A percentile compares a stretch with the other conserved stretches of the same genome.
Conservation (phyloP, 139 green algal genomes). For the Coelastrella sp. region DNA sequence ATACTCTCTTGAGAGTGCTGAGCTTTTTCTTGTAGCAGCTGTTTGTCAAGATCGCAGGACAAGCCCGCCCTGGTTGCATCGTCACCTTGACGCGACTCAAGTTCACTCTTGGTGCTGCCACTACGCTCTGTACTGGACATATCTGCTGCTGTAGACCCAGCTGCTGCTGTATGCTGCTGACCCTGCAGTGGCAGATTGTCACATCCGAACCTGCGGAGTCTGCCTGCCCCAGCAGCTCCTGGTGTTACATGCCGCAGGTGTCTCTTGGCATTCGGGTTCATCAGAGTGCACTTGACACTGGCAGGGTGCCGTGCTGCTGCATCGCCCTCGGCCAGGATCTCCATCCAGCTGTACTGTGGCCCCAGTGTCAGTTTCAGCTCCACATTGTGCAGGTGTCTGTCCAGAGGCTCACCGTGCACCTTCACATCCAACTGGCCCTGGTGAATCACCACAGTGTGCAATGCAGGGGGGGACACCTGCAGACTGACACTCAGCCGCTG, state of each 20-base stretch:
- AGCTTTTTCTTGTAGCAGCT: no score
- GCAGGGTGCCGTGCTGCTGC: conserved; percentile 63
- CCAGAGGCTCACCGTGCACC: conserved; percentile 53
- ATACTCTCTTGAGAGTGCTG: neutral
- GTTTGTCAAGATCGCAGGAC: no score
- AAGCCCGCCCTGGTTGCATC: no score
- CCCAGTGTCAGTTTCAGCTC: conserved; percentile 64
- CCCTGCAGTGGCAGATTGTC: conserved; percentile 44
- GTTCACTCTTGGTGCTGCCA: no score
- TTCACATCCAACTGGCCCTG: conserved; percentile 47
- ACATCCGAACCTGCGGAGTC: conserved; percentile 35
- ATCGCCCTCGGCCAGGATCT: conserved; percentile 67
- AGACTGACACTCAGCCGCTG: neutral
- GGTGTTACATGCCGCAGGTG: conserved; percentile 80
- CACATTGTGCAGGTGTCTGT: conserved; percentile 47
- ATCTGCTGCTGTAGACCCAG: conserved; percentile 18
- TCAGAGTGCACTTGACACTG: conserved; percentile 80
- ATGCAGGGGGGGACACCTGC: conserved; percentile 12
- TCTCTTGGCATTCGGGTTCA: conserved; percentile 61
- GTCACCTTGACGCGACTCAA: no score
- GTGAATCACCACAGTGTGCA: conserved; percentile 46
- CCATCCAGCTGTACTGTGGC: conserved; percentile 67
- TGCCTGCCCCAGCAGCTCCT: conserved; percentile 12
- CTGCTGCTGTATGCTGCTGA: conserved; percentile 2
- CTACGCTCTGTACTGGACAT: neutral